Percentiles rank a stretch among this genome's conserved stretches.
These are phyloP conservation scores for Ascochyta clinopodiicola DNA, from an alignment of 2,329 filamentous ascomycete genomes.

Conservation along the genomic window DNA sequence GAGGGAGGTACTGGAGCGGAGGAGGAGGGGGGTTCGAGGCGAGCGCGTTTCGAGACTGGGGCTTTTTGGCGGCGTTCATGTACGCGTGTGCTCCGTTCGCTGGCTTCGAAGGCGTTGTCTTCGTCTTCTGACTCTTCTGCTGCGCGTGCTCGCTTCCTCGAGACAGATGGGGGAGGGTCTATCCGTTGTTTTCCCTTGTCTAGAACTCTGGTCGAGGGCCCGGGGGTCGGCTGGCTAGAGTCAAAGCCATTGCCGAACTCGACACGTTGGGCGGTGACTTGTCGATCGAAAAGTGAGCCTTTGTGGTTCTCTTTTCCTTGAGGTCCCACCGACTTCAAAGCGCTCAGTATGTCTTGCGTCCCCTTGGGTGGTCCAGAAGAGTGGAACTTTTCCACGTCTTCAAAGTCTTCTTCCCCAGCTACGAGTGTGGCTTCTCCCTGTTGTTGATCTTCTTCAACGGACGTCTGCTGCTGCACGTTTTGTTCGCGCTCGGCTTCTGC, in stretches of 20 bases:
- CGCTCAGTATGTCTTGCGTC: constrained; percentile 28
- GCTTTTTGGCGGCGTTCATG: constrained; percentile 47
- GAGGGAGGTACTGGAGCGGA: constrained; percentile 34
- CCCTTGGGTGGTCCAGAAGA: constrained; percentile 28
- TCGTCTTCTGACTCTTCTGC: constrained; percentile 10
- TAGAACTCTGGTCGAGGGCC: constrained; percentile 24
- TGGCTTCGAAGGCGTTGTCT: constrained; percentile 52
- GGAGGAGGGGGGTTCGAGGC: constrained; percentile 31
- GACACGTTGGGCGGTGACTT: constrained; percentile 47
- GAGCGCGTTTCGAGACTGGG: constrained; percentile 37
- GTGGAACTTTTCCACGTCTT: constrained; percentile 8
- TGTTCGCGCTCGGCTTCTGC: not conserved
- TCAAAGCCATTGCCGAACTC: constrained; percentile 49
- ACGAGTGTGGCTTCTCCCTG: constrained; percentile 14
- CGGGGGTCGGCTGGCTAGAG: constrained; percentile 32
- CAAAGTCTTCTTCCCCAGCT: constrained; percentile 16
- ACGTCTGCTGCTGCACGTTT: constrained; percentile 9
- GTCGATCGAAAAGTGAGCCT: constrained; percentile 49
- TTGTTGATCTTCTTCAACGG: constrained; percentile 10
- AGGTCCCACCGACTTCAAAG: constrained; percentile 26
- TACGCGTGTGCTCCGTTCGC: constrained; percentile 44
- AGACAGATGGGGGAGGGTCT: constrained; percentile 23
- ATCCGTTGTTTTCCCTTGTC: constrained; percentile 38
- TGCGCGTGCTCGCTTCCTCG: constrained; percentile 29
- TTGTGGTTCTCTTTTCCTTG: constrained; percentile 45